Conservation (phyloP, 768 basidiomycete genomes). For the Russula sp. region DNA sequence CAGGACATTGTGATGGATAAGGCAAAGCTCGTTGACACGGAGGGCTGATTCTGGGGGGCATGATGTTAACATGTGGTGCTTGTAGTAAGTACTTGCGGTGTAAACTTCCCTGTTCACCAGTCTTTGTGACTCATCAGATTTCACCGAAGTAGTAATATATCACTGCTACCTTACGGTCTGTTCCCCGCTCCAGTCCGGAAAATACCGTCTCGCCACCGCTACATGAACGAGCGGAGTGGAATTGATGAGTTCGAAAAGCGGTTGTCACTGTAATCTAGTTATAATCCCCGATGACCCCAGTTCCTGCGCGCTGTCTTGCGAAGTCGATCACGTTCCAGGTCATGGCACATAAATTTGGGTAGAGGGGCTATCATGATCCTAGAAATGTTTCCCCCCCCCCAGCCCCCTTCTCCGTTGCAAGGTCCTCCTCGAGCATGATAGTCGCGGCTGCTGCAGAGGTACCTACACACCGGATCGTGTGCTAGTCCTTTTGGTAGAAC, state of each 20-base stretch:
- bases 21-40: conserved; percentile 38
- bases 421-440: neutral
- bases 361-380: neutral
- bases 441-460: neutral
- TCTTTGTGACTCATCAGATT: neutral
- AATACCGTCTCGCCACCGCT: neutral
- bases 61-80: neutral
- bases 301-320: neutral
- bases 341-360: neutral
- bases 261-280: neutral
- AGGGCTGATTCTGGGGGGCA: conserved; percentile 31
- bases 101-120: neutral
- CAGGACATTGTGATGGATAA: conserved; percentile 33
- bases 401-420: neutral
- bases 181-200: neutral
- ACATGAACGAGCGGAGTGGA: neutral
- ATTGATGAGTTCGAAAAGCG: conserved; percentile 1
- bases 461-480: neutral
- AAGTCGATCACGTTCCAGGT: neutral
- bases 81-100: conserved; percentile 4
- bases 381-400: neutral
- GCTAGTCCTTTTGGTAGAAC: neutral
- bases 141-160: neutral
- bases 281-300: neutral
- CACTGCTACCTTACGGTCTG: neutral